Percentiles rank a stretch among this genome's conserved stretches.
phyloP scores from a whole-genome alignment of 2,329 filamentous ascomycete species.

The Pseudogymnoascus sp. region DNA sequence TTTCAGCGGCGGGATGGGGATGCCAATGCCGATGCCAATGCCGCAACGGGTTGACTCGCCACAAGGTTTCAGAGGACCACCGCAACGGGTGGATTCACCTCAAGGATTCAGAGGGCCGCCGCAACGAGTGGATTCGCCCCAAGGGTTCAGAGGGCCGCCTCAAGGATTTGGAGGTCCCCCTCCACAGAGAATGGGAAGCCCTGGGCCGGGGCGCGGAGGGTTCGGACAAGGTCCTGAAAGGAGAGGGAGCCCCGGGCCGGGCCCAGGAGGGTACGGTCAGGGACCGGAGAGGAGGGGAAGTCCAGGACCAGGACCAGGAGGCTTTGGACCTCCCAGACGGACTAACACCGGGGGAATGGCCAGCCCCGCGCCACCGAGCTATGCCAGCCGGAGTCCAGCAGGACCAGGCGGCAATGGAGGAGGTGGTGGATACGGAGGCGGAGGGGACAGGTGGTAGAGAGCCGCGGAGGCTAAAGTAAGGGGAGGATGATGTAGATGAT shows the following conservation, averaged over 20 bases:
- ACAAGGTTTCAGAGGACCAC: neutral
- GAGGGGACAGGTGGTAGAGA: neutral
- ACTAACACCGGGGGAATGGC: neutral
- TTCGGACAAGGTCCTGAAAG: neutral
- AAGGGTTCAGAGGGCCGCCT: neutral
- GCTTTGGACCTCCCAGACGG: neutral
- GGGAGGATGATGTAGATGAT: constrained; percentile 7
- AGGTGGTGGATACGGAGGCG: neutral
- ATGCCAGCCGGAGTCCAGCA: constrained; percentile 21
- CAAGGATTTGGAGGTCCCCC: neutral
- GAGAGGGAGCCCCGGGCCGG: neutral
- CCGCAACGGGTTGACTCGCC: neutral
- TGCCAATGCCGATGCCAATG: neutral
- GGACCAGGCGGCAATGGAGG: constrained; percentile 9
- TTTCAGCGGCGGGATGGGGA: neutral
- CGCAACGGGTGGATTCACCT: neutral
- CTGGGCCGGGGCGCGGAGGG: neutral
- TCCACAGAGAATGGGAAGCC: neutral
- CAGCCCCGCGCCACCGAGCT: constrained; percentile 17
- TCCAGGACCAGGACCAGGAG: neutral
- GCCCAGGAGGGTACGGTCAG: neutral
- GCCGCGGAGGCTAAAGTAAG: neutral
- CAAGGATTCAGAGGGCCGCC: neutral
- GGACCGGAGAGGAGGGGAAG: neutral
- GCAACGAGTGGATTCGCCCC: neutral